These are phyloP conservation scores for Hortaea sp. DNA, from an alignment of 2,329 filamentous ascomycete genomes.

Conservation along the genomic window DNA sequence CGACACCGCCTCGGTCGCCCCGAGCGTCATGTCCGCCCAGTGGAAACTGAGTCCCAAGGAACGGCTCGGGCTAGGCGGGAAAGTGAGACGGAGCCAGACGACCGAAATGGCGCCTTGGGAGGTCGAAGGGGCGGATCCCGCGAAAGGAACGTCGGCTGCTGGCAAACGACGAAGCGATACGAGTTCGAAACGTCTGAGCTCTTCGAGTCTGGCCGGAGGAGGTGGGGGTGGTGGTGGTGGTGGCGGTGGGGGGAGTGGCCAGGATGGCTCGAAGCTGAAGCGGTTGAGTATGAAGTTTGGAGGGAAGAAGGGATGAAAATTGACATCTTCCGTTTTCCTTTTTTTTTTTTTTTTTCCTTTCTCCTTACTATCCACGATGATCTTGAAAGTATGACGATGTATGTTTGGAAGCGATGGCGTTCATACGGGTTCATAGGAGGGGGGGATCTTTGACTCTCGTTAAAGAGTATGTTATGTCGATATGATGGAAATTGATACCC, in stretches of 20 bases:
- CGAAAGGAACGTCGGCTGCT: background rate
- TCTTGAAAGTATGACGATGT: too few relatives aligned
- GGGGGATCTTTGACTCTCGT: too few relatives aligned
- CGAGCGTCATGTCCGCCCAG: conserved; percentile 4
- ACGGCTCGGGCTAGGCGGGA: conserved; percentile 3
- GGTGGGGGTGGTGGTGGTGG: background rate
- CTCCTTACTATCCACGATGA: too few relatives aligned
- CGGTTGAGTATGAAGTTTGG: conserved; percentile 4
- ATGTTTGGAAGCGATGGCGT: too few relatives aligned
- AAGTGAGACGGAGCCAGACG: background rate
- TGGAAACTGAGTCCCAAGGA: conserved; percentile 6
- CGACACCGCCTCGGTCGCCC: conserved; percentile 2
- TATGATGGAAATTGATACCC: too few relatives aligned
- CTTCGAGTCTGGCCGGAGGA: background rate
- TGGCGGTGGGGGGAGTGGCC: background rate
- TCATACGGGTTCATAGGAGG: too few relatives aligned
- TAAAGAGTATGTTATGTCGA: too few relatives aligned
- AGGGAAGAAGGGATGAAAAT: background rate
- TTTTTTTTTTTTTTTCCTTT: too few relatives aligned
- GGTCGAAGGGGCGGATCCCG: background rate
- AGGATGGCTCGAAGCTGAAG: conserved; percentile 2
- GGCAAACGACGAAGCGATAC: background rate
- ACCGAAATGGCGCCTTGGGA: conserved; percentile 5
- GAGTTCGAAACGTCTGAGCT: background rate
- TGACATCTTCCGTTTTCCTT: too few relatives aligned